A percentile compares a stretch with the other conserved stretches of the same genome.
These are phyloP conservation scores for Salix caprea DNA, from an alignment of 345 rosid species.

Conservation along the genomic window DNA sequence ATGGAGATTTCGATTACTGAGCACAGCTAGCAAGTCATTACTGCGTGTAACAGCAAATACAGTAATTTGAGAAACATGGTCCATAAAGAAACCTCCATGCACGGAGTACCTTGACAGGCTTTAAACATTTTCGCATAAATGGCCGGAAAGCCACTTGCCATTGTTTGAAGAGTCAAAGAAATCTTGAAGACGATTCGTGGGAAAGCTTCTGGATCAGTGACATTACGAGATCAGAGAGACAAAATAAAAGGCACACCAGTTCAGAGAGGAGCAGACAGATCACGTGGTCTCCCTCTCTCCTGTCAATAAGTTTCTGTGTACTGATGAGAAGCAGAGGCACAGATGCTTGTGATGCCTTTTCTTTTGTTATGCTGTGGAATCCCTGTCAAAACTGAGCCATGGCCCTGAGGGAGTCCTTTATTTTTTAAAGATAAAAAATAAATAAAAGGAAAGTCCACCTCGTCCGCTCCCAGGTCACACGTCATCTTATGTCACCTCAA, in stretches of 20 bases:
- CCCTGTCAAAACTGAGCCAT: background rate
- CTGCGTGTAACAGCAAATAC: background rate
- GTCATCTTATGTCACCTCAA: constrained; percentile 1
- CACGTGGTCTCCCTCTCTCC: background rate
- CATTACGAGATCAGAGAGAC: too few relatives aligned
- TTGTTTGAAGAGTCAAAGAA: too few relatives aligned
- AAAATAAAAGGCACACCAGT: background rate
- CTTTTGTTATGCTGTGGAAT: background rate
- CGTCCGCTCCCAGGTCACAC: background rate
- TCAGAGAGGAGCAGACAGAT: constrained; percentile 2
- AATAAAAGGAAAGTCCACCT: too few relatives aligned
- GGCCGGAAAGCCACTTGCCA: background rate
- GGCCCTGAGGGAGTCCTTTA: background rate
- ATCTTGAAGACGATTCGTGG: too few relatives aligned
- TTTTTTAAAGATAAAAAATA: too few relatives aligned
- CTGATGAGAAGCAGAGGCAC: background rate
- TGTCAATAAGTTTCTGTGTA: too few relatives aligned
- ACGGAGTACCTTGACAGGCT: background rate
- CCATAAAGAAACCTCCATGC: too few relatives aligned
- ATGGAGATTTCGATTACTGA: background rate
- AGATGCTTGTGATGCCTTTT: background rate
- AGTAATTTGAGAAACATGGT: background rate
- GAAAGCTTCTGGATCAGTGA: too few relatives aligned
- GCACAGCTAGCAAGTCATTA: background rate
- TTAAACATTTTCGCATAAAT: background rate